Evolutionary conservation across 148 eudicot genomes (phyloP), one percentile per base, ranked within the genome.

Genomic region (Fallopia convolvulus): DNA sequence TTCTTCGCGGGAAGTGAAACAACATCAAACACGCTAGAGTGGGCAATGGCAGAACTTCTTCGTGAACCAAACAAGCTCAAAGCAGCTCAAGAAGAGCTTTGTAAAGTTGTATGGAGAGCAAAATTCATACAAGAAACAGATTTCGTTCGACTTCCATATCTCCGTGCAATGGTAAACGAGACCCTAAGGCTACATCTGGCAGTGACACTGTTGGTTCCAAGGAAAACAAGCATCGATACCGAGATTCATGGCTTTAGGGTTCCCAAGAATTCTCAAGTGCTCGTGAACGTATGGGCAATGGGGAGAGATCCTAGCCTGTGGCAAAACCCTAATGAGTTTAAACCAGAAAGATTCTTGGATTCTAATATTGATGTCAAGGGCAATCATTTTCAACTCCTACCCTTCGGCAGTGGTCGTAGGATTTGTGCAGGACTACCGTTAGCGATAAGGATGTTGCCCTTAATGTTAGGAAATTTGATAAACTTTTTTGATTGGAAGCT

Each of bases 281-380:
- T 71, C 15, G 74, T 71, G 41, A 71, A 71, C n/a, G 74, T 33
- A 11, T 71, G 74, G 74, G 74, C 74, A 1, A 71, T 71, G 6
- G 74, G 74, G 3, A 71, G 74, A 71, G 74, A 71, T 71, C 8
- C 42, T 9, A 36, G 42, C 20, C 18, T 71, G 17, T 71, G 74
- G 74, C 8, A 6, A 15, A 18, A 71, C 74, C 44, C 74, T 17
- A 6, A 40, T 71, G 2, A 6, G 20, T 71, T 71, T 18, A 1
- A 33, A 18, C 74, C 74, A 0, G 74, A 71, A 18, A 71, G 74
- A 39, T 71, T 71, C 48, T 13, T 40, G 46, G 2, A 7, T 36
- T 14, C 49, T 3, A n/a, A 36, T 3, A 15, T 71, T 41, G 74
- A 71, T 71, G 40, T 10, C n/a, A 71, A 71, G 74, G 74, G 74